Evolutionary conservation across 2,329 filamentous ascomycete species (phyloP).

Genomic region (Verticillium tricorpus): DNA sequence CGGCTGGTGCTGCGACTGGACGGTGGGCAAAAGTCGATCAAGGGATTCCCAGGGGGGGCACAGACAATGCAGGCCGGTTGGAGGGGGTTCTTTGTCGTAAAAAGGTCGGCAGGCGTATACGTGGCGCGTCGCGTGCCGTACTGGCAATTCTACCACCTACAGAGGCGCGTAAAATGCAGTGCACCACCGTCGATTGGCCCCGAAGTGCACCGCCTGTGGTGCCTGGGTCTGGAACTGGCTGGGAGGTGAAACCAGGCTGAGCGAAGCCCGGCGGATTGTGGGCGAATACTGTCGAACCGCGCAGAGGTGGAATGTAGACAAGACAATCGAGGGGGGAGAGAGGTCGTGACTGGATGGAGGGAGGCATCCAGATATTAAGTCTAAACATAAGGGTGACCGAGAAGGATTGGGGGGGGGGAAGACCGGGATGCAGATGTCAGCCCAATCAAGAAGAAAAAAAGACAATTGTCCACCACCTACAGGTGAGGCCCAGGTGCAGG

Average conservation of each 20-base stretch:
- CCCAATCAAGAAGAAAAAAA: neutral
- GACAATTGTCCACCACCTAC: neutral
- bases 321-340: neutral
- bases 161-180: neutral
- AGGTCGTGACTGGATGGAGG: neutral
- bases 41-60: neutral
- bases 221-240: neutral
- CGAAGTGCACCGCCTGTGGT: neutral
- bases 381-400: neutral
- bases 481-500: neutral
- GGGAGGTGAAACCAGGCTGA: neutral
- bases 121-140: neutral
- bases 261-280: neutral
- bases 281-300: neutral
- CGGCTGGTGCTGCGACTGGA: neutral
- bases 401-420: slow-evolving; percentile 5
- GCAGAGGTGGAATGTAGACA: neutral
- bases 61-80: neutral
- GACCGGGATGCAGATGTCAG: slow-evolving; percentile 1
- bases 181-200: neutral
- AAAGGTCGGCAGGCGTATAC: no score
- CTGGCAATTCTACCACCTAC: neutral
- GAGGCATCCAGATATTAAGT: neutral
- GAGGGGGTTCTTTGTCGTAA: neutral
- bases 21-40: neutral